Base-by-base conservation (phyloP, 441 rosid species). In the Mallotus japonicus region DNA sequence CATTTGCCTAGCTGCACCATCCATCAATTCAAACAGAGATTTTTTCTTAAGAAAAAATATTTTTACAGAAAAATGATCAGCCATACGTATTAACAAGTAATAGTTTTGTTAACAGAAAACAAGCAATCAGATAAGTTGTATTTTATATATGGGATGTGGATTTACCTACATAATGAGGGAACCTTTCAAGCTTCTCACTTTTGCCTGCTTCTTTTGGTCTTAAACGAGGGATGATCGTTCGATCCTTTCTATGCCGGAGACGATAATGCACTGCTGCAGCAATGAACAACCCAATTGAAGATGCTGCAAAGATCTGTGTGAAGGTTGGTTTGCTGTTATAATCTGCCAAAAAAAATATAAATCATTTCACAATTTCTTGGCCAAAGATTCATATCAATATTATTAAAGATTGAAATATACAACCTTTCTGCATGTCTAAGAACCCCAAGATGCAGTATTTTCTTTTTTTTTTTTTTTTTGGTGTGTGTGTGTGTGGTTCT, bases 101-200 rank as follows among this genome's bases (percentile, higher is more conserved):
- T 28, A 2, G 32, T 28, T 28, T 28, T 28, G 32, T 28, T 28
- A 28, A 28, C 32, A 28, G 32, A 28, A 28, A 28, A 28, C 32
- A 28, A 28, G 32, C 32, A 28, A 28, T 28, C 32, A 28, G 32
- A 28, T 2, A 28, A 28, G 32, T 28, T 28, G 32, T 28, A 42
- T 42, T 42, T 42, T 28, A 24, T 6, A 24, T n/a, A 44, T 28
- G n/a, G 22, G 14, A 17, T 34, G 54, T 65, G 8, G 22, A 70
- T 69, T 86, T 88, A 92, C 99, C 98, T 73, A 93, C 98, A 86
- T 95, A 95, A 76, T 93, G 97, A 46, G 97, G 81, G 86, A 95
- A 95, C 81, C 97, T 83, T 73, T 93, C 99, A n/a, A 95, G 86
- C 88, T 90, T 93, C 66, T 85, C 87, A 65, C 34, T 80, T 5